A percentile compares a stretch with the other conserved stretches of the same genome.
These are phyloP conservation scores for Barbarea vulgaris DNA, from an alignment of 345 rosid genomes.

Conservation along the genomic window DNA sequence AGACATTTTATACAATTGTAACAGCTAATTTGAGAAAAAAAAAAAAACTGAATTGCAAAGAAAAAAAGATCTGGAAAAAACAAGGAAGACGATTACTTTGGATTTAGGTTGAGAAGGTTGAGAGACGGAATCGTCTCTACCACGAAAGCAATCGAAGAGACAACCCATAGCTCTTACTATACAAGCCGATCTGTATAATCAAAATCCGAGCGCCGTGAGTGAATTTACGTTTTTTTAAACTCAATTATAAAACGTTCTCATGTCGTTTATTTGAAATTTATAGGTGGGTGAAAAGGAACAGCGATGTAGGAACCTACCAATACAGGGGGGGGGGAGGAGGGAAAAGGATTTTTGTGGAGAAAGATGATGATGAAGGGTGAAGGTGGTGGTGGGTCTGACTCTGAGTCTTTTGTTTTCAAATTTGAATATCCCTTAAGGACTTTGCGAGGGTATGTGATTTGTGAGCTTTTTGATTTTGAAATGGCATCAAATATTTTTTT, in stretches of 20 bases:
- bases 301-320: constrained; percentile 14
- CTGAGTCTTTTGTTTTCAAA: constrained; percentile 23
- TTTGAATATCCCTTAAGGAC: background rate
- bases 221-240: background rate
- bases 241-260: background rate
- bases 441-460: background rate
- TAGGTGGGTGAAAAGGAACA: background rate
- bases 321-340: background rate
- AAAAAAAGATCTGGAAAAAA: background rate
- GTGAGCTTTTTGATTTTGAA: constrained; percentile 18
- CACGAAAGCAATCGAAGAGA: constrained; percentile 67
- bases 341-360: background rate
- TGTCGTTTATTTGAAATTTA: background rate
- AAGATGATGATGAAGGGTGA: background rate
- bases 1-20: background rate
- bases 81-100: constrained; percentile 37
- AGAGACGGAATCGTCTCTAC: constrained; percentile 35
- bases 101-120: background rate
- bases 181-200: background rate
- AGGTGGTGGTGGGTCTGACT: constrained; percentile 7
- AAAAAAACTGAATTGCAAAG: background rate
- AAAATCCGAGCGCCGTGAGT: background rate
- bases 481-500: background rate
- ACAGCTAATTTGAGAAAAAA: constrained; percentile 6
- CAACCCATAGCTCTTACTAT: constrained; percentile 63